Conservation (phyloP, 2,329 filamentous ascomycete species). For the Sporothrix globosa region DNA sequence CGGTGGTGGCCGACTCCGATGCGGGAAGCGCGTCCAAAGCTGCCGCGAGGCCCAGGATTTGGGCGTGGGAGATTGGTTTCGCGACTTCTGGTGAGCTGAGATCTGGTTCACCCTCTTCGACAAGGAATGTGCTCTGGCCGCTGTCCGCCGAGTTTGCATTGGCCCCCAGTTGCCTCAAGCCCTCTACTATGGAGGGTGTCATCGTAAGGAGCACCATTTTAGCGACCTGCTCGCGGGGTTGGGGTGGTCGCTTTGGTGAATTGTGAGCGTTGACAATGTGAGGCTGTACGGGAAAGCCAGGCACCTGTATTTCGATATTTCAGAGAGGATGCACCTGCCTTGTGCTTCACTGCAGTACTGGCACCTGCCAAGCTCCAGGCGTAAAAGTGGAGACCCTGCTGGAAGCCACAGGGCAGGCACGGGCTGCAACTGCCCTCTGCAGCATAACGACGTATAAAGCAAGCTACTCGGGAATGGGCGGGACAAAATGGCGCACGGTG, state of each 20-base stretch:
- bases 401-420: conserved; percentile 23
- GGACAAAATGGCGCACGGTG: conserved; percentile 14
- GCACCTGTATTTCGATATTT: conserved; percentile 8
- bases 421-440: conserved; percentile 16
- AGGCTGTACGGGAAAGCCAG: conserved; percentile 8
- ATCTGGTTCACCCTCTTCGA: conserved; percentile 49
- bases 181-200: conserved; percentile 69
- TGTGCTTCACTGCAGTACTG: background rate
- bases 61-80: conserved; percentile 71
- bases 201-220: conserved; percentile 78
- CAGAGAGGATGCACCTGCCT: background rate
- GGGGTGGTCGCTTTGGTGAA: background rate
- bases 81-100: conserved; percentile 58
- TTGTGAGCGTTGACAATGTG: background rate
- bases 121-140: background rate
- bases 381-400: conserved; percentile 11
- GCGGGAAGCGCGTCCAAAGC: conserved; percentile 47
- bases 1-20: conserved; percentile 36
- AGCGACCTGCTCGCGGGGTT: background rate
- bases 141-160: conserved; percentile 6
- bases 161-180: conserved; percentile 48
- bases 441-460: conserved; percentile 10
- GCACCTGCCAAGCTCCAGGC: conserved; percentile 21
- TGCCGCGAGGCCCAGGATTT: conserved; percentile 66
- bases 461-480: conserved; percentile 29